phyloP scores from a whole-genome alignment of 768 basidiomycete genomes.

The Lactarius vividus region DNA sequence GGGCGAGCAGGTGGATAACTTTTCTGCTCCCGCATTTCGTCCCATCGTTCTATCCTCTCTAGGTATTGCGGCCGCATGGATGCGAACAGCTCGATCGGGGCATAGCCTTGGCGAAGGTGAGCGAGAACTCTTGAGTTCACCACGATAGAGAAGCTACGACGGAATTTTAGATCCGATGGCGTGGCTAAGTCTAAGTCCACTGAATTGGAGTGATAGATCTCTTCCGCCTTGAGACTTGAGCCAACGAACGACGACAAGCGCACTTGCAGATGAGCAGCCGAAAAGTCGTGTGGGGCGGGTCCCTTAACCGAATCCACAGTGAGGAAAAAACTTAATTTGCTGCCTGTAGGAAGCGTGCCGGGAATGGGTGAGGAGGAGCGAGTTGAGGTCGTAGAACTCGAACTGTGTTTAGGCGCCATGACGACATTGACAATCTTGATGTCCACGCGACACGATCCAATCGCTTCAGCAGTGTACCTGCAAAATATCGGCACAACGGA shows the following conservation, averaged over 20 bases:
- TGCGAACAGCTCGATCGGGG: conserved; percentile 89
- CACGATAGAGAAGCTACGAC: conserved; percentile 76
- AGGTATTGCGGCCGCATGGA: conserved; percentile 77
- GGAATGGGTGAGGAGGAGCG: conserved; percentile 75
- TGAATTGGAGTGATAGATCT: conserved; percentile 72
- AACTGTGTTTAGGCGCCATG: conserved; percentile 54
- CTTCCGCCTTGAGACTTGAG: conserved; percentile 63
- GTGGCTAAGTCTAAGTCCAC: conserved; percentile 72
- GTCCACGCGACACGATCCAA: conserved; percentile 88
- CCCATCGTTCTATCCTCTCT: conserved; percentile 89
- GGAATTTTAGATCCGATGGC: conserved; percentile 78
- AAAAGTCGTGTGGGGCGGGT: conserved; percentile 86
- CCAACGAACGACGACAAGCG: conserved; percentile 87
- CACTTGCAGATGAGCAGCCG: conserved; percentile 80
- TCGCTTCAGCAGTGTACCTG: conserved; percentile 91
- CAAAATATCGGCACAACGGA: conserved; percentile 89
- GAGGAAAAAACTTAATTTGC: conserved; percentile 81
- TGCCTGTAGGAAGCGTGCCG: conserved; percentile 63
- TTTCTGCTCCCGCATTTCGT: conserved; percentile 83
- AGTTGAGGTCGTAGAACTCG: conserved; percentile 63
- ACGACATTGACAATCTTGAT: conserved; percentile 77
- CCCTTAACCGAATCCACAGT: conserved; percentile 88
- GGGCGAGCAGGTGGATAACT: conserved; percentile 35
- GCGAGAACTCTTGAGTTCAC: conserved; percentile 68
- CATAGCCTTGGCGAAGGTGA: conserved; percentile 74